Conservation (phyloP, 148 eudicot species). For the Rhododendron ferrugineum region DNA sequence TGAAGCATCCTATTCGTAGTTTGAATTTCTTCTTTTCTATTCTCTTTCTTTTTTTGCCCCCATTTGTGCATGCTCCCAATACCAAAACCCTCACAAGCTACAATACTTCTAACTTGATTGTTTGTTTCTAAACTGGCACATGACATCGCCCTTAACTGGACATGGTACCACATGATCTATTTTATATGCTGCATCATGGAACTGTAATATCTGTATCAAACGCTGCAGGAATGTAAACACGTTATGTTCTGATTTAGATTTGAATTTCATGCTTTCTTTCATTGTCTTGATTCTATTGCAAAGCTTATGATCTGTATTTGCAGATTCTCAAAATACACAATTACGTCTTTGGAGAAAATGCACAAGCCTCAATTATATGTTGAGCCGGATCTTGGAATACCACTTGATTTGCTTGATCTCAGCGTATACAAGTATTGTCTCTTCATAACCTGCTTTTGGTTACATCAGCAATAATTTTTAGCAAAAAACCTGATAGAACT, state of each 20-base stretch:
- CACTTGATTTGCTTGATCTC: slow-evolving; percentile 96
- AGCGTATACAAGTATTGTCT: slow-evolving; percentile 81
- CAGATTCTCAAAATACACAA: slow-evolving; percentile 77
- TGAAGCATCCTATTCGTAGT: not conserved
- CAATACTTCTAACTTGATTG: not conserved
- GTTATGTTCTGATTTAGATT: not conserved
- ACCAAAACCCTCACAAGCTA: not conserved
- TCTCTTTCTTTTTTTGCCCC: not conserved
- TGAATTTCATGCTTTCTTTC: not conserved
- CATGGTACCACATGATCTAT: not conserved
- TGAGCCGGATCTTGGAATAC: slow-evolving; percentile 96
- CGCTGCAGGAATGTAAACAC: not conserved
- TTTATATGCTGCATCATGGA: not conserved
- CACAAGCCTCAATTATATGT: slow-evolving; percentile 88
- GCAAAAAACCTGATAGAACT: not conserved
- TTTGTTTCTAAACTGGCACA: not conserved
- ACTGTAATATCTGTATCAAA: not conserved
- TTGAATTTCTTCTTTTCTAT: not conserved
- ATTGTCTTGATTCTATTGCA: slow-evolving; percentile 2
- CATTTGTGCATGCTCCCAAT: not conserved
- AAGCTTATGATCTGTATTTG: slow-evolving; percentile 20
- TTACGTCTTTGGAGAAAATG: slow-evolving; percentile 87
- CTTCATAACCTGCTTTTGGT: slow-evolving; percentile 12
- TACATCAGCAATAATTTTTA: not conserved
- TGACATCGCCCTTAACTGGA: not conserved